Evolutionary conservation across 2,329 filamentous ascomycete species (phyloP).

Genomic region (Aspergillus ruber): DNA sequence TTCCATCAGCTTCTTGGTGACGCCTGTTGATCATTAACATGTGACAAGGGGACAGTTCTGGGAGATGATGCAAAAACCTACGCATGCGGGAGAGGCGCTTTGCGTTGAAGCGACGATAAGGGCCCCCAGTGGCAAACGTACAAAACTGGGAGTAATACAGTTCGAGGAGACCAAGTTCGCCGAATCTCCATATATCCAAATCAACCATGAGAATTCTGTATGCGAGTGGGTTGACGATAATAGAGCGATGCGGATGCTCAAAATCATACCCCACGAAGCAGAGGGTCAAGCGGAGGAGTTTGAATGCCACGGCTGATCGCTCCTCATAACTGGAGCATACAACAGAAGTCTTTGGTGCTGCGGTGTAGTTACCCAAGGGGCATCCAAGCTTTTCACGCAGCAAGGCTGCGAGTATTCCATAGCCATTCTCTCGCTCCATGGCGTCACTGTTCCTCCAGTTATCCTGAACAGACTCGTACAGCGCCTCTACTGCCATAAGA

Average conservation of each 20-base stretch:
- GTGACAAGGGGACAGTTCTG: neutral
- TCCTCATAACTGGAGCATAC: slow-evolving; percentile 37
- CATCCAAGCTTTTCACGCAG: slow-evolving; percentile 68
- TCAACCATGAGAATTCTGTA: slow-evolving; percentile 90
- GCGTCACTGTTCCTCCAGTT: slow-evolving; percentile 98
- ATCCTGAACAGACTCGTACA: slow-evolving; percentile 77
- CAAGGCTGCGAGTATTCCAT: slow-evolving; percentile 77
- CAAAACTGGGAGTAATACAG: slow-evolving; percentile 91
- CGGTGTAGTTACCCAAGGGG: slow-evolving; percentile 15
- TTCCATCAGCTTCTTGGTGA: slow-evolving; percentile 83
- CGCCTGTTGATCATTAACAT: slow-evolving; percentile 50
- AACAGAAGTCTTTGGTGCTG: slow-evolving; percentile 40
- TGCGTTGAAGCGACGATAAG: slow-evolving; percentile 86
- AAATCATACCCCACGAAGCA: slow-evolving; percentile 85
- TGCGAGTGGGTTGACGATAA: slow-evolving; percentile 91
- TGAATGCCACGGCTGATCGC: slow-evolving; percentile 46
- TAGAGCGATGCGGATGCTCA: slow-evolving; percentile 71
- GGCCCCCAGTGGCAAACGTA: slow-evolving; percentile 81
- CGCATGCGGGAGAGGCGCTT: slow-evolving; percentile 83
- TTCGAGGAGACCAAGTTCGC: slow-evolving; percentile 68
- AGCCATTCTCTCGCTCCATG: slow-evolving; percentile 94
- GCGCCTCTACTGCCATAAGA: slow-evolving; percentile 69
- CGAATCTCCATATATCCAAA: slow-evolving; percentile 84
- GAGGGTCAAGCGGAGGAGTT: slow-evolving; percentile 70
- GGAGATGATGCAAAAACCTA: slow-evolving; percentile 42